A percentile compares a stretch with the other conserved stretches of the same genome.
Conservation (phyloP, 352 stramenopile species). For the Globisporangium nodosum region DNA sequence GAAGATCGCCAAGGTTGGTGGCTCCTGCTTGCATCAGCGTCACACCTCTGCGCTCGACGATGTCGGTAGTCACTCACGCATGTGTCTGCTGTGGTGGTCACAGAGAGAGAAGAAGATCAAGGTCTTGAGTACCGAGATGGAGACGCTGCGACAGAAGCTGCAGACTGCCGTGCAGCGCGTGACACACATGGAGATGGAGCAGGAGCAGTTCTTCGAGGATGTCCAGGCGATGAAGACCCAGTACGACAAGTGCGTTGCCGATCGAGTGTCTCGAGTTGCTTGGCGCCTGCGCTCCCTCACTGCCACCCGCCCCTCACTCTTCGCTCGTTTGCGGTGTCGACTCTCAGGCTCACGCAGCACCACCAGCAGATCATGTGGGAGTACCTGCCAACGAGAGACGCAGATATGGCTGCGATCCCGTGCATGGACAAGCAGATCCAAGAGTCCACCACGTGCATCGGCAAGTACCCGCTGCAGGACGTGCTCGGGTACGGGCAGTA, state of each 20-base stretch:
- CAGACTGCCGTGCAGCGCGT: slow-evolving; percentile 47
- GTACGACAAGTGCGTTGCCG: slow-evolving; percentile 39
- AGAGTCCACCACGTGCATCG: slow-evolving; percentile 49
- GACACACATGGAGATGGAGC: slow-evolving; percentile 76
- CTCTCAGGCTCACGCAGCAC: slow-evolving; percentile 30
- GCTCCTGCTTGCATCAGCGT: neutral
- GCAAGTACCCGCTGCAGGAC: slow-evolving; percentile 60
- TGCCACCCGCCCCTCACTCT: neutral
- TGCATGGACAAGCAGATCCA: slow-evolving; percentile 28
- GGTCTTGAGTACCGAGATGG: slow-evolving; percentile 25
- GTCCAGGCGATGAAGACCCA: slow-evolving; percentile 69
- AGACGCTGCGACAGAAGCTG: slow-evolving; percentile 37
- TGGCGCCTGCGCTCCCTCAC: neutral
- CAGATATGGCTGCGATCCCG: slow-evolving; percentile 54
- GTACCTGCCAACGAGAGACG: slow-evolving; percentile 51
- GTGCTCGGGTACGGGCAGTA: slow-evolving; percentile 84
- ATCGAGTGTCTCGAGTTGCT: slow-evolving; percentile 5
- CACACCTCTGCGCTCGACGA: neutral
- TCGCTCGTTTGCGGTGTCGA: slow-evolving; percentile 6
- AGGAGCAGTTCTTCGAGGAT: slow-evolving; percentile 80
- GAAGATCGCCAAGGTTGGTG: slow-evolving; percentile 19
- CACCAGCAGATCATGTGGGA: slow-evolving; percentile 76
- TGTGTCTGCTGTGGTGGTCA: neutral
- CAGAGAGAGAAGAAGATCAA: slow-evolving; percentile 57
- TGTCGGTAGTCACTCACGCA: neutral